Percentiles rank a stretch among this genome's conserved stretches.
Conservation (phyloP, 257 asterid genomes). For the Primulina eburnea region DNA sequence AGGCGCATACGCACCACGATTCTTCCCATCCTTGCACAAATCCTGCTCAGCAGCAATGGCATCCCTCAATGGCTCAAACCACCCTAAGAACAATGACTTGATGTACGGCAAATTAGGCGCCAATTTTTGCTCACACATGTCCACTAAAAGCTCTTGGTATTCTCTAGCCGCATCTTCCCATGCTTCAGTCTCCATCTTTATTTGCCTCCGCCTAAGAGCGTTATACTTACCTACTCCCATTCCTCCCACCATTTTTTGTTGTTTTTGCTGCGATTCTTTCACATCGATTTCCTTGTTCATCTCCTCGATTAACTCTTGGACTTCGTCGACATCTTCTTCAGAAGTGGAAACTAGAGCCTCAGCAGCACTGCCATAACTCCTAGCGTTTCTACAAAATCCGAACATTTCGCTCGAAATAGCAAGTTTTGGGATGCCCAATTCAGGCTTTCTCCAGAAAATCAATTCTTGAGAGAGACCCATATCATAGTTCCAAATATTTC, state of each 20-base stretch:
- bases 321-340: conserved; percentile 78
- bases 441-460: conserved; percentile 24
- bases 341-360: conserved; percentile 78
- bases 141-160: conserved; percentile 73
- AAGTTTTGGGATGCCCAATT: conserved; percentile 17
- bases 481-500: conserved; percentile 20
- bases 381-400: conserved; percentile 31
- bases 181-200: conserved; percentile 82
- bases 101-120: conserved; percentile 93
- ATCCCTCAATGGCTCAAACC: conserved; percentile 92
- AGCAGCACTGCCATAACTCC: conserved; percentile 72
- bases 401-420: conserved; percentile 21
- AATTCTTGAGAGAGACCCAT: conserved; percentile 31
- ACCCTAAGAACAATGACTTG: conserved; percentile 82
- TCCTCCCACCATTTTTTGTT: conserved; percentile 52
- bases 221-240: conserved; percentile 66
- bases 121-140: conserved; percentile 93
- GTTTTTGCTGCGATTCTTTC: conserved; percentile 35
- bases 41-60: conserved; percentile 84
- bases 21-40: conserved; percentile 51
- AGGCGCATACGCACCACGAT: conserved; percentile 50
- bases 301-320: conserved; percentile 51
- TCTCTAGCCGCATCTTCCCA: conserved; percentile 90
- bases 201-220: conserved; percentile 68
- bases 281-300: conserved; percentile 40